Conservation (phyloP, 208 protist species). For the Crithidia fasciculata region DNA sequence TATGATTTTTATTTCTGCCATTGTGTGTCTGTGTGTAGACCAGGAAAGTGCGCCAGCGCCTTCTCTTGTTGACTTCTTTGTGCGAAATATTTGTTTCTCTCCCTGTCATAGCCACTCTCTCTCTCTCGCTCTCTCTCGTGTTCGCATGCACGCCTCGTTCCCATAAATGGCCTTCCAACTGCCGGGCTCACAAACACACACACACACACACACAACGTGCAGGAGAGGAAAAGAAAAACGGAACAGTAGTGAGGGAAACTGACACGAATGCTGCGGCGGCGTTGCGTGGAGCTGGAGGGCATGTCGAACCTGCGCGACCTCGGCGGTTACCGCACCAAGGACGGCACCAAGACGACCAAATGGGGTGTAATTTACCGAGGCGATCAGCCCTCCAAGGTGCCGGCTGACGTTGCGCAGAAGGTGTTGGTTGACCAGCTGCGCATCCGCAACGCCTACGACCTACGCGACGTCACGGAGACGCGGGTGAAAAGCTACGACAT, state of each 20-base stretch:
- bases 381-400: conserved; percentile 38
- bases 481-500: conserved; percentile 28
- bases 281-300: conserved; percentile 31
- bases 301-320: conserved; percentile 45
- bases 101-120: too few species aligned
- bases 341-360: conserved; percentile 29
- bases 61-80: too few species aligned
- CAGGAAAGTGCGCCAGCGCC: too few species aligned
- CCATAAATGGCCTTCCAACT: too few species aligned
- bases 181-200: background rate
- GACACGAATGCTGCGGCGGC: conserved; percentile 16
- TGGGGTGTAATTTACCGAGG: conserved; percentile 45
- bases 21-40: too few species aligned
- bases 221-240: background rate
- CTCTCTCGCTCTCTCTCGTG: too few species aligned
- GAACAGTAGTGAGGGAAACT: background rate
- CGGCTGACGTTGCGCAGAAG: conserved; percentile 17
- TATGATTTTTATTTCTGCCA: too few species aligned
- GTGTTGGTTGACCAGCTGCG: conserved; percentile 41
- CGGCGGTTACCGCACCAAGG: conserved; percentile 35
- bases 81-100: too few species aligned
- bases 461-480: conserved; percentile 27
- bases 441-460: conserved; percentile 38
- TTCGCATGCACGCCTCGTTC: too few species aligned
- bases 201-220: background rate